These are phyloP conservation scores for Gyromitra esculenta DNA, from an alignment of 2,329 filamentous ascomycete species.

Conservation along the genomic window DNA sequence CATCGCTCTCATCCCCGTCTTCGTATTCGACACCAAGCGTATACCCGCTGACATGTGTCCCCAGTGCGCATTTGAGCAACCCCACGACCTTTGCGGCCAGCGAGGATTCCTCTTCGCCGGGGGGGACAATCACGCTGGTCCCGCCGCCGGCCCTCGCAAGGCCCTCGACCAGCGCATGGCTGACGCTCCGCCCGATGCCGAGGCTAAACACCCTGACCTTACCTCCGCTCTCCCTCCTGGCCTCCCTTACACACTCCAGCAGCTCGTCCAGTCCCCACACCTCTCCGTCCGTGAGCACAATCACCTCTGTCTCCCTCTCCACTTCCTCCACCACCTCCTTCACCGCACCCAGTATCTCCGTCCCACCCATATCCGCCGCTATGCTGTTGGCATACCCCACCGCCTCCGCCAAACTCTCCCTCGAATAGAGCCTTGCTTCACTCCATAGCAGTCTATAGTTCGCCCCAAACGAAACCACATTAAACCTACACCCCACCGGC, in stretches of 20 bases:
- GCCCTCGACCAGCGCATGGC: constrained; percentile 67
- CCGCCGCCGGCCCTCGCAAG: constrained; percentile 67
- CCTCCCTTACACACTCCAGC: constrained; percentile 62
- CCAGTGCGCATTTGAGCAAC: constrained; percentile 28
- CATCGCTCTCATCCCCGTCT: neutral
- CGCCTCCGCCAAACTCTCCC: neutral
- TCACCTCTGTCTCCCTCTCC: neutral
- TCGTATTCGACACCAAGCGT: constrained; percentile 29
- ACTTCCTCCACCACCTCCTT: neutral
- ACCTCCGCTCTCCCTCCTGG: constrained; percentile 59
- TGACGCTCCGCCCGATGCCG: constrained; percentile 66
- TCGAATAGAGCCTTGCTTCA: neutral
- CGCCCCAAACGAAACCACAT: neutral
- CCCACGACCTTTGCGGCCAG: constrained; percentile 27
- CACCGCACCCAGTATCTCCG: neutral
- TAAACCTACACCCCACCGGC: constrained; percentile 68
- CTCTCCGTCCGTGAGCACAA: constrained; percentile 68
- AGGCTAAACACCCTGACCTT: constrained; percentile 66
- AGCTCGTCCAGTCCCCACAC: constrained; percentile 64
- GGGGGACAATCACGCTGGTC: constrained; percentile 70
- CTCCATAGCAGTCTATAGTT: neutral
- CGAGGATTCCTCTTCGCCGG: constrained; percentile 56
- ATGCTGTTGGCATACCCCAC: neutral
- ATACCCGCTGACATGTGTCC: constrained; percentile 15
- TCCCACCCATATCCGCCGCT: neutral